Evolutionary conservation across 2,329 filamentous ascomycete species (phyloP).

Genomic region (Thyridium curvatum): DNA sequence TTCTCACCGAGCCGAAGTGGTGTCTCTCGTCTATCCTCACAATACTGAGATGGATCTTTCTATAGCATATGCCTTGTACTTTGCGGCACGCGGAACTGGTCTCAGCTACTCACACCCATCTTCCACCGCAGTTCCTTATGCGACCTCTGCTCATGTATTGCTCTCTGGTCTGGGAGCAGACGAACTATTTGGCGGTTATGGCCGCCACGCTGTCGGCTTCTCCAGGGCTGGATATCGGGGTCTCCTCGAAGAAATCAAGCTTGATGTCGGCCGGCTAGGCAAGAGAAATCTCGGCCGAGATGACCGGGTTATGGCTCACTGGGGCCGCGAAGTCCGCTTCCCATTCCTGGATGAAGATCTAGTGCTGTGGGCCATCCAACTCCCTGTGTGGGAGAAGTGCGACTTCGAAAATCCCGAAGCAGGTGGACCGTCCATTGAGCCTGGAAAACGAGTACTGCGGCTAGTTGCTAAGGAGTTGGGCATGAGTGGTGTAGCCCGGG

Average conservation of each 20-base stretch:
- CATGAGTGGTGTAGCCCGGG: conserved; percentile 64
- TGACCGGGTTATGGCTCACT: conserved; percentile 84
- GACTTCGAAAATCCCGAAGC: conserved; percentile 59
- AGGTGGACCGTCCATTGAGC: conserved; percentile 46
- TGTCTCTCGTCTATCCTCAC: conserved; percentile 81
- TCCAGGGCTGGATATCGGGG: conserved; percentile 60
- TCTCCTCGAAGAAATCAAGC: conserved; percentile 72
- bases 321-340: conserved; percentile 83
- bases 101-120: conserved; percentile 21
- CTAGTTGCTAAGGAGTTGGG: conserved; percentile 69
- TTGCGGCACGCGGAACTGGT: conserved; percentile 73
- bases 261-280: conserved; percentile 80
- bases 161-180: conserved; percentile 92
- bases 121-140: conserved; percentile 36
- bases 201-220: conserved; percentile 74
- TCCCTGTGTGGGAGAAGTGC: conserved; percentile 79
- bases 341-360: conserved; percentile 86
- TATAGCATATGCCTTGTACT: conserved; percentile 90
- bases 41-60: conserved; percentile 99
- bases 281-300: conserved; percentile 94
- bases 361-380: conserved; percentile 70
- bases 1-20: conserved; percentile 61
- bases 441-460: conserved; percentile 75
- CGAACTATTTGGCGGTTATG: conserved; percentile 92
- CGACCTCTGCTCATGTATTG: conserved; percentile 71